These are phyloP conservation scores for Rhodamnia rubescens DNA, from an alignment of 345 rosid species.

Conservation along the genomic window DNA sequence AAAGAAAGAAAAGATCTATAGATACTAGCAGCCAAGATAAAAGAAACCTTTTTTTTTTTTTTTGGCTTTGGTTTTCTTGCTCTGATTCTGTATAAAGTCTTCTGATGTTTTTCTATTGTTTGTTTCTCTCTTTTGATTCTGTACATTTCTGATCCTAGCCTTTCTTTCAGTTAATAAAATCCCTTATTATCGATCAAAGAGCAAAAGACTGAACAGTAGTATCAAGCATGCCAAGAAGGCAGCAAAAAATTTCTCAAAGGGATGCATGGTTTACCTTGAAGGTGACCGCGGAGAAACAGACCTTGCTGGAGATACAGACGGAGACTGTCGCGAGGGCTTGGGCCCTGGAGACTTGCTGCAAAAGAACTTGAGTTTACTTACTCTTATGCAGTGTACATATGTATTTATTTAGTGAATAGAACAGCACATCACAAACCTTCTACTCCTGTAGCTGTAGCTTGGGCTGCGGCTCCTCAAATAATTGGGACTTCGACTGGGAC, in stretches of 20 bases:
- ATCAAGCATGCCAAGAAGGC: not conserved
- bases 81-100: not conserved
- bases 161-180: not conserved
- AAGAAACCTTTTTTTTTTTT: not conserved
- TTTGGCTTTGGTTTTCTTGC: not conserved
- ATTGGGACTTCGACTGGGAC: conserved; percentile 45
- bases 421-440: conserved; percentile 33
- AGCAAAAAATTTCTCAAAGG: conserved; percentile 31
- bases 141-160: not conserved
- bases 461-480: conserved; percentile 35
- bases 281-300: conserved; percentile 35
- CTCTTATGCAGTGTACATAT: not conserved
- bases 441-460: conserved; percentile 35
- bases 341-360: conserved; percentile 47
- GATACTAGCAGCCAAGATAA: not conserved
- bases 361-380: not conserved
- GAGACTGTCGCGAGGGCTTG: conserved; percentile 16
- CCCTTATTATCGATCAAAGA: not conserved
- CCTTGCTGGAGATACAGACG: conserved; percentile 32
- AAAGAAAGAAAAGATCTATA: not conserved
- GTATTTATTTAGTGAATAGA: not conserved
- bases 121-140: not conserved
- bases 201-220: not conserved
- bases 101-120: not conserved
- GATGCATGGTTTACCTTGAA: conserved; percentile 28